phyloP scores from a whole-genome alignment of 2,329 filamentous ascomycete genomes.

The Talaromyces sp. region DNA sequence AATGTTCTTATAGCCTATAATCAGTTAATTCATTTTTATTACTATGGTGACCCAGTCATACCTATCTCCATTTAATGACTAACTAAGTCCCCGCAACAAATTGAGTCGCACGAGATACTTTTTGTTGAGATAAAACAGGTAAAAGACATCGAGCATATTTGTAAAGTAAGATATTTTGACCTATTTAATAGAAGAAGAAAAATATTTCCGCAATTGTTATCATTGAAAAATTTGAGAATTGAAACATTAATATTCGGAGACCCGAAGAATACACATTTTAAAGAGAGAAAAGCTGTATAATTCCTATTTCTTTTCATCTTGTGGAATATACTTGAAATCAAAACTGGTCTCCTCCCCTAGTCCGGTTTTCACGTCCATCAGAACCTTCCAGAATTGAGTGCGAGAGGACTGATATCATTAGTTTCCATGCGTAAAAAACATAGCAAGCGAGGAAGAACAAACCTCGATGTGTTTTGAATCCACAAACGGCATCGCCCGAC shows the following conservation, averaged over 20 bases:
- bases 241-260: not conserved
- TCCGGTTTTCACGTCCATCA: slow-evolving; percentile 57
- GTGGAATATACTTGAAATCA: slow-evolving; percentile 58
- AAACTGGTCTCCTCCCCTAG: slow-evolving; percentile 61
- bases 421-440: not conserved
- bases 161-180: not conserved
- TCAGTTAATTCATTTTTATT: not conserved
- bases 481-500: not conserved
- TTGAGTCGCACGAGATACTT: not conserved
- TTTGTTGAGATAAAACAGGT: not conserved
- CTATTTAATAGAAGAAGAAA: not conserved
- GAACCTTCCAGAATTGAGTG: slow-evolving; percentile 42
- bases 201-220: not conserved
- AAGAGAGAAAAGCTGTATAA: not conserved
- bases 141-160: not conserved
- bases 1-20: not conserved
- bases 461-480: not conserved
- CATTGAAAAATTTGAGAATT: not conserved
- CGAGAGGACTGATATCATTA: slow-evolving; percentile 7
- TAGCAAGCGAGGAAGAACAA: not conserved
- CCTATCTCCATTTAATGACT: not conserved
- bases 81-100: not conserved
- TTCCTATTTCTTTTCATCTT: not conserved
- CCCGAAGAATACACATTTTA: not conserved
- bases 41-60: not conserved